A percentile compares a stretch with the other conserved stretches of the same genome.
phyloP scores from a whole-genome alignment of 2,329 filamentous ascomycete genomes.

The Colletotrichum cuscutae region DNA sequence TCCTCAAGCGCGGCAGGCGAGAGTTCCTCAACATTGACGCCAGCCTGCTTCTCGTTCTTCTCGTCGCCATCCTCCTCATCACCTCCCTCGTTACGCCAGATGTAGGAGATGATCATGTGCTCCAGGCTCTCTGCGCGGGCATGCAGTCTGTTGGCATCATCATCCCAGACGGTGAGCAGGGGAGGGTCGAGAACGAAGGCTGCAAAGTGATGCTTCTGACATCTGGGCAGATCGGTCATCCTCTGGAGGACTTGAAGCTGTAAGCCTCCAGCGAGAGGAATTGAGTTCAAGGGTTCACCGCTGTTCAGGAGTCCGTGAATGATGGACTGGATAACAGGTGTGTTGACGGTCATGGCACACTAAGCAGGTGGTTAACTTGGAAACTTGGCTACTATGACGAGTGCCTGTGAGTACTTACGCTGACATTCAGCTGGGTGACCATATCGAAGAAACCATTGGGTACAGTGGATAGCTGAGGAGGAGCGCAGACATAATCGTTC shows the following conservation, averaged over 20 bases:
- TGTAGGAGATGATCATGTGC: slow-evolving; percentile 64
- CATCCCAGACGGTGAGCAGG: slow-evolving; percentile 72
- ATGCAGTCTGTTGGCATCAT: slow-evolving; percentile 66
- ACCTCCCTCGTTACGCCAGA: slow-evolving; percentile 55
- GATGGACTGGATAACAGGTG: slow-evolving; percentile 70
- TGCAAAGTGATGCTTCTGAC: slow-evolving; percentile 74
- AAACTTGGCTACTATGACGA: not conserved
- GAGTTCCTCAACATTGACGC: slow-evolving; percentile 52
- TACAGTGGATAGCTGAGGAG: slow-evolving; percentile 45
- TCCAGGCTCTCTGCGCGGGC: slow-evolving; percentile 63
- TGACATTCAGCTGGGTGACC: slow-evolving; percentile 57
- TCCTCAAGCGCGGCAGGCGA: slow-evolving; percentile 56
- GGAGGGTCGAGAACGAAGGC: slow-evolving; percentile 69
- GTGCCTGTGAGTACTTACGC: slow-evolving; percentile 50
- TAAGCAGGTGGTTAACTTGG: slow-evolving; percentile 39
- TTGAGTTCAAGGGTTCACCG: slow-evolving; percentile 53
- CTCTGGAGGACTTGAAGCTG: slow-evolving; percentile 71
- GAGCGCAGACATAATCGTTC: slow-evolving; percentile 57
- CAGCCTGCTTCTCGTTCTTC: slow-evolving; percentile 51
- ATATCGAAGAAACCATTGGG: slow-evolving; percentile 58
- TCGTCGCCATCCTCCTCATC: slow-evolving; percentile 53
- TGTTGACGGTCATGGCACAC: slow-evolving; percentile 76
- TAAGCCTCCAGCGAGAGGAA: slow-evolving; percentile 67
- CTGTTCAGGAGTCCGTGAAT: slow-evolving; percentile 57
- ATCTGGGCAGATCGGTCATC: slow-evolving; percentile 65